Conservation (phyloP, 192 early-diverging fungal species). For the Backusella tarrabulga region DNA sequence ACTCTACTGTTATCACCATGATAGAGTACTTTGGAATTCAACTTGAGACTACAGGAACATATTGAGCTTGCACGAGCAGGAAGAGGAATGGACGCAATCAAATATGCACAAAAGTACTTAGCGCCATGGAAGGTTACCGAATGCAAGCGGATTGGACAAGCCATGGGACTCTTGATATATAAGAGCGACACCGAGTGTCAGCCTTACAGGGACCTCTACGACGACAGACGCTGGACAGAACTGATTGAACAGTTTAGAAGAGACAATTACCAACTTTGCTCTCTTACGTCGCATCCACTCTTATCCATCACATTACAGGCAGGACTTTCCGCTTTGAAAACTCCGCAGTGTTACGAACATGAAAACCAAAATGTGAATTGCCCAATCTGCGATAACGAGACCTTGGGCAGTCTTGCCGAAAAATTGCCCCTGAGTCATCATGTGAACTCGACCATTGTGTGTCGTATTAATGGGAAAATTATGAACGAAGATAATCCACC, state of each 20-base stretch:
- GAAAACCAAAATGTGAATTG: constrained; percentile 90
- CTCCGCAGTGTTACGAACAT: constrained; percentile 73
- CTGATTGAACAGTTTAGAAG: constrained; percentile 79
- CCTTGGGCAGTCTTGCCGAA: constrained; percentile 82
- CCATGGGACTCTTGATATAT: constrained; percentile 90
- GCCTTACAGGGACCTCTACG: constrained; percentile 77
- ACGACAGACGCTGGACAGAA: constrained; percentile 70
- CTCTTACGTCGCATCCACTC: constrained; percentile 82
- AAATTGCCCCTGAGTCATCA: constrained; percentile 90
- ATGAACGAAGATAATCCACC: constrained; percentile 98
- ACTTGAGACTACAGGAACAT: constrained; percentile 92
- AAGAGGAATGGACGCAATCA: constrained; percentile 71
- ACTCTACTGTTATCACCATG: too few species aligned
- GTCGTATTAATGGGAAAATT: constrained; percentile 84
- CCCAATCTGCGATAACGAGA: constrained; percentile 87
- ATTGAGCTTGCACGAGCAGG: constrained; percentile 79
- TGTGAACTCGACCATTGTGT: constrained; percentile 93
- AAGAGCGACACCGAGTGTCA: constrained; percentile 70
- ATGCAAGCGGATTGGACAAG: constrained; percentile 81
- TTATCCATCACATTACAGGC: constrained; percentile 90
- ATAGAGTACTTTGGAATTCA: constrained; percentile 95
- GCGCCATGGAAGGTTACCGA: constrained; percentile 74
- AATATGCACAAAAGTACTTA: constrained; percentile 85
- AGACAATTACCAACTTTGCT: constrained; percentile 87
- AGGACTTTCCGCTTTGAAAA: constrained; percentile 95